Evolutionary conservation across 805 yeast genomes (phyloP), one percentile per base, ranked within the genome.

Genomic region (Cyberlindnera euphorbiae): DNA sequence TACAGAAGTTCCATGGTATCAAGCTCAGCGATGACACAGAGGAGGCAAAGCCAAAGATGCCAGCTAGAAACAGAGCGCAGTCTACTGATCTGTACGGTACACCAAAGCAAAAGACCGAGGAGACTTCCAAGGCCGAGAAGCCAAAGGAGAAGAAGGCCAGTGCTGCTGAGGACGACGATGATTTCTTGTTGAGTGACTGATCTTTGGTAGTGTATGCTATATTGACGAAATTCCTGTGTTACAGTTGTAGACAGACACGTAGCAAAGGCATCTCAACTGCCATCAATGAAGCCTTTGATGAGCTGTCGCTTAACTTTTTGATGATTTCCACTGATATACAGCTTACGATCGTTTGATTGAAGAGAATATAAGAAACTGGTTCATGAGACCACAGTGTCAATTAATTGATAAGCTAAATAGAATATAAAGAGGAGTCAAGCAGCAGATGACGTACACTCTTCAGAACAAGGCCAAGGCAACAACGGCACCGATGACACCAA

Each of bases 1-100:
- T 65, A 42, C 75, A 72, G 40, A 50, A 52, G 39, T 74, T 76
- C 56, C 71, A 68, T 44, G 69, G 67, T 24, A 64, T 75, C 37
- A 63, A 64, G 37, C 60, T 75, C 51, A 58, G 60, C 27, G 67
- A 70, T 48, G 41, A 44, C 10, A 34, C 44, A 4, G 41, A 39
- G 19, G 39, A 37, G 19, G 35, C 22, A 5, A 33, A 31, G 27
- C 42, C 45, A 14, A 39, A 37, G 31, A 55, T 58, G 17, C 66
- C 71, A 26, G 51, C 50, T 30, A 54, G 64, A 30, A 44, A 53
- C 18, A 52, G 63, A 19, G 53, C 65, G 10, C 42, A 42, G 8
- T 47, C 50, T n/a, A 47, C 52, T 9, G 55, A 51, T 26, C 16
- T 51, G 10, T 52, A 53, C 23, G 52, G 52, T 1, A 51, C 54